Base-by-base conservation (phyloP, 2,329 filamentous ascomycete species). In the Dactylellina cionopaga region DNA sequence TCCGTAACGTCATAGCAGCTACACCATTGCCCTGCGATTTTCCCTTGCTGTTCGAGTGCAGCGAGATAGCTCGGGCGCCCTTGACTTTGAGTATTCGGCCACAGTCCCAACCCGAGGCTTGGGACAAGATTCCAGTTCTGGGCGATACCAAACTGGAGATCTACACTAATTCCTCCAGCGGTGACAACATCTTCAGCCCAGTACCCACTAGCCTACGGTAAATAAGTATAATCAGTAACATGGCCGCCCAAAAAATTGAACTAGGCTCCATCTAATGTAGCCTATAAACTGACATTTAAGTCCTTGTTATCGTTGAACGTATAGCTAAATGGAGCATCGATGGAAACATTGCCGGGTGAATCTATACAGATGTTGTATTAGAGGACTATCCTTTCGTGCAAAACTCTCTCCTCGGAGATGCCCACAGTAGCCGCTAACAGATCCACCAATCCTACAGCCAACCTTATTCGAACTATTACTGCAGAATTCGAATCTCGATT, bases 1-100 rank as follows among this genome's bases (percentile, higher is more conserved):
- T 44, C 35, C 11, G 63, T 52, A 11, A 68, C n/a, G 13, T 68
- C 31, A 17, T 68, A 68, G 6, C 44, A 68, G 19, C 63, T 68
- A 19, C 46, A 17, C 15, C 41, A 68, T 22, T 59, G 54, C 10
- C 43, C 54, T 2, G 17, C 46, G 13, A 68, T 60, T 25, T 54
- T 58, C 3, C 43, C 51, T 13, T 68, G 63, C 27, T 37, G 43
- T 7, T 59, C 27, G n/a, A 68, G 52, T 4, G 63, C 43, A 2
- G 29, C 43, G 5, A 52, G 31, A 19, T 59, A 68, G 22, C 37
- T 68, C 15, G 43, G 54, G 10, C 22, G 49, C 4, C 27, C 22
- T 35, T 15, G 9, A 2, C n/a, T 33, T 9, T 27, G 31, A 37
- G 24, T 31, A 3, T 19, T 27, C 3, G 63, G 43, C 24, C 27